Percentiles rank a stretch among this genome's conserved stretches.
phyloP scores from a whole-genome alignment of 768 basidiomycete genomes.

The Podaxis sp. region DNA sequence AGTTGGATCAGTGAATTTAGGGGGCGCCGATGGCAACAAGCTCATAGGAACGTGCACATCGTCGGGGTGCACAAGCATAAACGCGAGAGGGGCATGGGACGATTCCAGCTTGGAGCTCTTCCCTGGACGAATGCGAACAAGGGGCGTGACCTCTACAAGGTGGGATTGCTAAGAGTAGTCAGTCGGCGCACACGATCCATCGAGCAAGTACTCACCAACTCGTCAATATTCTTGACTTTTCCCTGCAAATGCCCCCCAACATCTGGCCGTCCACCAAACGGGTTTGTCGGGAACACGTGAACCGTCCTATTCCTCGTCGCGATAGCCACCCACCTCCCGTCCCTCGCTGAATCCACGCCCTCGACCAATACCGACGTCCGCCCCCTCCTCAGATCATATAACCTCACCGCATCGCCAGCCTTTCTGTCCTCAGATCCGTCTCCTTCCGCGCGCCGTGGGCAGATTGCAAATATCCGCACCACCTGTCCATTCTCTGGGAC shows the following conservation, averaged over 20 bases:
- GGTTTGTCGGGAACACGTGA: slow-evolving; percentile 77
- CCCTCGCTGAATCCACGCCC: slow-evolving; percentile 48
- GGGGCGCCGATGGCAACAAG: slow-evolving; percentile 30
- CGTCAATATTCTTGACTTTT: slow-evolving; percentile 52
- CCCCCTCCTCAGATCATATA: slow-evolving; percentile 74
- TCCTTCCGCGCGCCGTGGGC: slow-evolving; percentile 24
- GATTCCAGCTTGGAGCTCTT: neutral
- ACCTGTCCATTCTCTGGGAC: slow-evolving; percentile 57
- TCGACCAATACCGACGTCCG: slow-evolving; percentile 67
- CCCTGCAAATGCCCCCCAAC: slow-evolving; percentile 59
- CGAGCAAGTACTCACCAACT: slow-evolving; percentile 38
- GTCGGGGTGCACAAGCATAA: slow-evolving; percentile 50
- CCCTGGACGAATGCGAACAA: slow-evolving; percentile 48
- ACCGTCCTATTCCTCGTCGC: slow-evolving; percentile 63
- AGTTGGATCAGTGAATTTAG: slow-evolving; percentile 16
- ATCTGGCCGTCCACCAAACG: slow-evolving; percentile 71
- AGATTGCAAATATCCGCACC: slow-evolving; percentile 45
- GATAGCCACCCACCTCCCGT: slow-evolving; percentile 70
- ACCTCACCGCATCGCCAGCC: slow-evolving; percentile 11
- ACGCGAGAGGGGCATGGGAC: slow-evolving; percentile 43
- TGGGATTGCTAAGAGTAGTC: slow-evolving; percentile 41
- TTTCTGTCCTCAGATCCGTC: neutral
- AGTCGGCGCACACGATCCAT: neutral
- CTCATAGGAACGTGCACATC: slow-evolving; percentile 37
- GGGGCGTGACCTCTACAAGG: slow-evolving; percentile 53